These are phyloP conservation scores for Kalmanozyma brasiliensis DNA, from an alignment of 1,284 basidiomycete species.

Conservation along the genomic window DNA sequence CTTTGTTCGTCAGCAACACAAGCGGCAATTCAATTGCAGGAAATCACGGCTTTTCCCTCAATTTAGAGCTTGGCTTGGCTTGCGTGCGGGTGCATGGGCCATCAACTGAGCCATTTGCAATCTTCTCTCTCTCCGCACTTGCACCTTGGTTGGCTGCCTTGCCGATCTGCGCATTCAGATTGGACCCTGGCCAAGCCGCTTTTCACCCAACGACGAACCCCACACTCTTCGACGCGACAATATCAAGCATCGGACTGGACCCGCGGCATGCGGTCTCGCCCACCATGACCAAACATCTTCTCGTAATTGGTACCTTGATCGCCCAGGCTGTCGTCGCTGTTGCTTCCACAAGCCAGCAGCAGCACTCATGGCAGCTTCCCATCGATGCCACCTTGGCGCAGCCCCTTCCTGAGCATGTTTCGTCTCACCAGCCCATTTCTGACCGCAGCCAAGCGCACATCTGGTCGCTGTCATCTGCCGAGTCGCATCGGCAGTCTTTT, in stretches of 20 bases:
- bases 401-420: background rate
- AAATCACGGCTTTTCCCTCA: no score
- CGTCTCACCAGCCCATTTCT: background rate
- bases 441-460: constrained; percentile 1
- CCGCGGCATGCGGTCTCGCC: background rate
- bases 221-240: no score
- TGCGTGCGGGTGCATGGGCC: no score
- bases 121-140: no score
- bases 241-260: background rate
- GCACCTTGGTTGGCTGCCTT: no score
- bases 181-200: no score
- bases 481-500: constrained; percentile 26
- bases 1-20: no score
- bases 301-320: constrained; percentile 3
- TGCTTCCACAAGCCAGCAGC: background rate
- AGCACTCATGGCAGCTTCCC: constrained; percentile 22
- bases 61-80: no score
- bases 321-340: background rate
- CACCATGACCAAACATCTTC: constrained; percentile 9
- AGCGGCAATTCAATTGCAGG: no score
- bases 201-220: no score
- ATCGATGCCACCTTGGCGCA: background rate
- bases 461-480: constrained; percentile 17
- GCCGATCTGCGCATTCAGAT: no score
- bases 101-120: no score